Percentiles rank a stretch among this genome's conserved stretches.
phyloP scores from a whole-genome alignment of 177 flowering plant genomes.

The Tripterygium wilfordii region DNA sequence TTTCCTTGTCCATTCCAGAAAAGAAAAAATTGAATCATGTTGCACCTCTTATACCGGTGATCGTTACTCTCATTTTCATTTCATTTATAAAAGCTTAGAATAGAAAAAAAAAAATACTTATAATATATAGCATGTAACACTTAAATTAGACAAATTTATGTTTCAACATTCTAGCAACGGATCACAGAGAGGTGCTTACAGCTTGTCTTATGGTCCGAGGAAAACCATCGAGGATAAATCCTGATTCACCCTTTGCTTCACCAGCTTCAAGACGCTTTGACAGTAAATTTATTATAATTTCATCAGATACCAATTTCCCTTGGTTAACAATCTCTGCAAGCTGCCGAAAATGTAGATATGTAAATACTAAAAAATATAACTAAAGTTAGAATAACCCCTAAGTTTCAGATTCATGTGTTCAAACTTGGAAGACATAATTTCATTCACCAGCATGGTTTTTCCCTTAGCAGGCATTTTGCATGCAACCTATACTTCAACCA shows the following conservation, averaged over 20 bases:
- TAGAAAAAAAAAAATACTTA: no score
- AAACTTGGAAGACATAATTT: no score
- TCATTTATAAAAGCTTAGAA: no score
- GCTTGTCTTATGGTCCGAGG: constrained; percentile 95
- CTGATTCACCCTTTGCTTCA: constrained; percentile 72
- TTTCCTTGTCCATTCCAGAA: no score
- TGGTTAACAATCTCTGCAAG: constrained; percentile 80
- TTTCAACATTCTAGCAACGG: neutral
- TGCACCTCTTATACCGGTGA: no score
- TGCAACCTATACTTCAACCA: no score
- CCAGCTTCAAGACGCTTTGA: constrained; percentile 82
- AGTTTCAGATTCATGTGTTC: no score
- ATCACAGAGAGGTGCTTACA: constrained; percentile 38
- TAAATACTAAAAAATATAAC: neutral
- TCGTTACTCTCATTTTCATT: no score
- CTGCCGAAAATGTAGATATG: constrained; percentile 36
- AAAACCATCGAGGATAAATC: constrained; percentile 95
- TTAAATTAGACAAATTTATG: neutral
- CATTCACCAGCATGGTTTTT: no score
- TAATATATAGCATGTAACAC: neutral
- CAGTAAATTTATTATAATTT: constrained; percentile 64
- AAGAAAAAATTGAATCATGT: no score
- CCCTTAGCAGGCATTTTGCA: no score
- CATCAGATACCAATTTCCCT: constrained; percentile 91
- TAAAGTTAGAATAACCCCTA: neutral